Percentiles rank a stretch among this genome's conserved stretches.
Evolutionary conservation across 1,284 basidiomycete genomes (phyloP).

Genomic region (Apiotrichum domesticum): DNA sequence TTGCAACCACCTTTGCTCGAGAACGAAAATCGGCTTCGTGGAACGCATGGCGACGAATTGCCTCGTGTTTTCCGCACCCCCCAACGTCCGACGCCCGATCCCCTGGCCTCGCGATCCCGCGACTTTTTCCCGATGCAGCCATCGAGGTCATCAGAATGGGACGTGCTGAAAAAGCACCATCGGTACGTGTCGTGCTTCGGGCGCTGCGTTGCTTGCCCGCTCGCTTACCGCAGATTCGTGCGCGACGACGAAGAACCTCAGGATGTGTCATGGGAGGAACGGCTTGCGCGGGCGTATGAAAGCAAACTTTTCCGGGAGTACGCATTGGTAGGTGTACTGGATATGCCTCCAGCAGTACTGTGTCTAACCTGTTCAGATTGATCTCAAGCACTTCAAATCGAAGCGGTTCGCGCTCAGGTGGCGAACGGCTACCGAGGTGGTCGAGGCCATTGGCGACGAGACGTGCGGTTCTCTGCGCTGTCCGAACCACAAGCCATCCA

Average conservation of each 20-base stretch:
- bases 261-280: slow-evolving; percentile 62
- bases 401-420: slow-evolving; percentile 87
- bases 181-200: slow-evolving; percentile 25
- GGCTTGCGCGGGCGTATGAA: slow-evolving; percentile 80
- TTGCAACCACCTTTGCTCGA: too few species aligned
- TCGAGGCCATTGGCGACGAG: slow-evolving; percentile 71
- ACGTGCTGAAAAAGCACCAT: slow-evolving; percentile 48
- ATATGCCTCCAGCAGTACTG: neutral
- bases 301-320: slow-evolving; percentile 79
- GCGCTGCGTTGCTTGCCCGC: neutral
- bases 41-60: too few species aligned
- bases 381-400: slow-evolving; percentile 88
- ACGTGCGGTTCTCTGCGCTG: slow-evolving; percentile 86
- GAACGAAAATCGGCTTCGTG: too few species aligned
- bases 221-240: slow-evolving; percentile 60
- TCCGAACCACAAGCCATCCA: slow-evolving; percentile 53
- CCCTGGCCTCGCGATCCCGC: too few species aligned
- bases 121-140: too few species aligned
- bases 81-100: too few species aligned
- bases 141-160: too few species aligned
- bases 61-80: too few species aligned
- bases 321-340: slow-evolving; percentile 53
- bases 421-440: slow-evolving; percentile 82
- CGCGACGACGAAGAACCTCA: slow-evolving; percentile 56
- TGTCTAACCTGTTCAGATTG: slow-evolving; percentile 51